These are phyloP conservation scores for Ophidiomyces ophidiicola DNA, from an alignment of 2,329 filamentous ascomycete genomes.

Conservation along the genomic window DNA sequence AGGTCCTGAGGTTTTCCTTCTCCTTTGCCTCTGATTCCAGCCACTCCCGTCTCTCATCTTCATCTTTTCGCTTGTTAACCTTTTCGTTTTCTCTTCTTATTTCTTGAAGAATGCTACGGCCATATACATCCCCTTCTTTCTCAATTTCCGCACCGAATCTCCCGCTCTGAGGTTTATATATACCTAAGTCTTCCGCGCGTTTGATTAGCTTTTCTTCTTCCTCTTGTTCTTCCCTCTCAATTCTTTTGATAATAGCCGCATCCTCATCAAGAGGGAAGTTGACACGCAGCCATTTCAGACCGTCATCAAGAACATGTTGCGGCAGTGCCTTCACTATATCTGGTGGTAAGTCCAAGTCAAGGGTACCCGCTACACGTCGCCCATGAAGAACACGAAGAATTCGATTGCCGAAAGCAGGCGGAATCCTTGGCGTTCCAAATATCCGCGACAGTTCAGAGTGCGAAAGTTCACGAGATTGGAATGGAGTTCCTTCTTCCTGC, in stretches of 20 bases:
- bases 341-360: slow-evolving; percentile 33
- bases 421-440: slow-evolving; percentile 25
- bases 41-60: slow-evolving; percentile 41
- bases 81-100: slow-evolving; percentile 31
- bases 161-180: slow-evolving; percentile 36
- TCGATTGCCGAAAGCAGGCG: slow-evolving; percentile 26
- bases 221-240: slow-evolving; percentile 30
- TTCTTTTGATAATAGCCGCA: slow-evolving; percentile 36
- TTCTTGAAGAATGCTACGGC: slow-evolving; percentile 32
- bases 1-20: slow-evolving; percentile 23
- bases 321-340: slow-evolving; percentile 27
- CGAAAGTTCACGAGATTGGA: slow-evolving; percentile 24
- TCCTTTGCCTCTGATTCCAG: slow-evolving; percentile 39
- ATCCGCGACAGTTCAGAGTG: slow-evolving; percentile 18
- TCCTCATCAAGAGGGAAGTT: slow-evolving; percentile 38
- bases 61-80: slow-evolving; percentile 33
- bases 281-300: slow-evolving; percentile 32
- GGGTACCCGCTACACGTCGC: slow-evolving; percentile 34
- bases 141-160: slow-evolving; percentile 31
- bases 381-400: slow-evolving; percentile 31
- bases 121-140: slow-evolving; percentile 32
- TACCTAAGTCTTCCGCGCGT: slow-evolving; percentile 30
- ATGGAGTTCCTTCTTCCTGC: slow-evolving; percentile 21
- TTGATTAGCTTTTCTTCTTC: slow-evolving; percentile 27
- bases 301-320: slow-evolving; percentile 25